Conservation (phyloP, 2,329 filamentous ascomycete species). For the Penicillium paneum region DNA sequence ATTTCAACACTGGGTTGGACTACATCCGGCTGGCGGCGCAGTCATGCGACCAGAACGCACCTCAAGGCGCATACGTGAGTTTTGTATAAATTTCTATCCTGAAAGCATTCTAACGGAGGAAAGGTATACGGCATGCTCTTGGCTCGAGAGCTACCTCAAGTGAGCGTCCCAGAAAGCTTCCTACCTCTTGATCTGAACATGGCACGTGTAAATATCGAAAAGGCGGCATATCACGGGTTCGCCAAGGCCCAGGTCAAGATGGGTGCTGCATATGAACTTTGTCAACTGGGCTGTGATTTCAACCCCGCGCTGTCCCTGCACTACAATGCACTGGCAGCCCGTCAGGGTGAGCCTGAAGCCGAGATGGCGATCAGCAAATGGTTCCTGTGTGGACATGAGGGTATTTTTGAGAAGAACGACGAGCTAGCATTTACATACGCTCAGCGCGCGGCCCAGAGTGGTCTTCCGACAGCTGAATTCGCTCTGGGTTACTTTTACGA, state of each 20-base stretch:
- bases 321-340: constrained; percentile 89
- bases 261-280: constrained; percentile 92
- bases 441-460: constrained; percentile 74
- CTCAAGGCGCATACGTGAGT: constrained; percentile 79
- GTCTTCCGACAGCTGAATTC: constrained; percentile 87
- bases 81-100: neutral
- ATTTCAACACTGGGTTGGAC: constrained; percentile 73
- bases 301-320: constrained; percentile 88
- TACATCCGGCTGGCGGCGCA: constrained; percentile 80
- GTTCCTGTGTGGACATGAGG: constrained; percentile 95
- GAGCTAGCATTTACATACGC: constrained; percentile 89
- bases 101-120: constrained; percentile 7
- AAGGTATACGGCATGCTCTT: constrained; percentile 88
- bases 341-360: constrained; percentile 88
- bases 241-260: constrained; percentile 96
- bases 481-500: constrained; percentile 97
- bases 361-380: constrained; percentile 97
- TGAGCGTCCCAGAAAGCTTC: constrained; percentile 69
- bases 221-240: constrained; percentile 92
- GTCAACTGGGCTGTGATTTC: constrained; percentile 90
- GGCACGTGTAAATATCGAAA: constrained; percentile 87
- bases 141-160: constrained; percentile 84
- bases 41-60: constrained; percentile 90
- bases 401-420: constrained; percentile 91
- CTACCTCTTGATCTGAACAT: constrained; percentile 68